A percentile compares a stretch with the other conserved stretches of the same genome.
Conservation (phyloP, 1,284 basidiomycete species). For the Cryptococcus maquisensis region DNA sequence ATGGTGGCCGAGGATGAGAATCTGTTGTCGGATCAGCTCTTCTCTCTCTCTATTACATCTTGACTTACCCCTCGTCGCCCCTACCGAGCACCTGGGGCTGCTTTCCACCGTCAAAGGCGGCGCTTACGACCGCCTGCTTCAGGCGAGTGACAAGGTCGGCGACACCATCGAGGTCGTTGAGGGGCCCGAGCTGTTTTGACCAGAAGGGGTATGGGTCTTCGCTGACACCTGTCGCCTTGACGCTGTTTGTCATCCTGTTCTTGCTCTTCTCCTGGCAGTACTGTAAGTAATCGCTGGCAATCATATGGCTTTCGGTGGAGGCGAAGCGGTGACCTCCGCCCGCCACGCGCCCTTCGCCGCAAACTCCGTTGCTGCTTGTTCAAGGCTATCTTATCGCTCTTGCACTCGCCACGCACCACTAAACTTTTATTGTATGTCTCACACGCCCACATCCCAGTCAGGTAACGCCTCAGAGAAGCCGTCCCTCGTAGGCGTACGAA, state of each 20-base stretch:
- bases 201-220: constrained; percentile 20
- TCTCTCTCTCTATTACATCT: no score
- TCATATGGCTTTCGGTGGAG: no score
- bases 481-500: constrained; percentile 51
- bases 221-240: background rate
- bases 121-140: constrained; percentile 5
- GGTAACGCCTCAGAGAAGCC: constrained; percentile 49
- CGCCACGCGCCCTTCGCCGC: no score
- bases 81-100: constrained; percentile 15
- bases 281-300: no score
- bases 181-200: constrained; percentile 1
- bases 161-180: background rate
- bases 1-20: constrained; percentile 61
- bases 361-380: no score
- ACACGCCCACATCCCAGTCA: constrained; percentile 43
- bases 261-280: no score
- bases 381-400: background rate
- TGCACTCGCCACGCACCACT: constrained; percentile 2
- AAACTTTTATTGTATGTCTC: constrained; percentile 42
- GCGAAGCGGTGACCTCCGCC: no score
- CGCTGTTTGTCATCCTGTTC: no score
- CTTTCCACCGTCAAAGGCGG: background rate
- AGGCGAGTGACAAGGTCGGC: constrained; percentile 7
- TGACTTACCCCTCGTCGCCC: constrained; percentile 22
- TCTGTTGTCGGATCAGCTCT: constrained; percentile 45